Evolutionary conservation across 192 early-diverging fungal genomes (phyloP).

Genomic region (Podila verticillata): DNA sequence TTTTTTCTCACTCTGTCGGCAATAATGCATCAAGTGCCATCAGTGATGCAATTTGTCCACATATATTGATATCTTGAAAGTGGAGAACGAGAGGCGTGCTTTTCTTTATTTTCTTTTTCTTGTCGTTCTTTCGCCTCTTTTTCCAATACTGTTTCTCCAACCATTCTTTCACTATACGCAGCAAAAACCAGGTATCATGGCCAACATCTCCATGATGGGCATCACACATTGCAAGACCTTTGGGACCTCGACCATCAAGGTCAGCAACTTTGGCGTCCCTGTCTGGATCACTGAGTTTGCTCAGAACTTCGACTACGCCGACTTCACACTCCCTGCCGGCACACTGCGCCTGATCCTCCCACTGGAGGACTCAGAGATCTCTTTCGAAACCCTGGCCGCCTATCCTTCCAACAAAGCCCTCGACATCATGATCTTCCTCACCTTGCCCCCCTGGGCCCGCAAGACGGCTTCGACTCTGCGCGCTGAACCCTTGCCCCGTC

Average conservation of each 20-base stretch:
- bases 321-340: neutral
- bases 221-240: no score
- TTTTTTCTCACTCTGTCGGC: no score
- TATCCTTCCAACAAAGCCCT: neutral
- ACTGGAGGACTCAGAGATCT: neutral
- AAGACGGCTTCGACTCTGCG: neutral
- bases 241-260: no score
- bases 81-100: neutral
- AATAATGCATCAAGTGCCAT: neutral
- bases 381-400: neutral
- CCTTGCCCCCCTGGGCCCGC: neutral
- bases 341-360: neutral
- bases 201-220: no score
- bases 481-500: neutral
- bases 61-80: no score
- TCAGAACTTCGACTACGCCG: no score
- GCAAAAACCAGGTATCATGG: neutral
- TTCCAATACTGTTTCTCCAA: neutral
- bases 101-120: neutral
- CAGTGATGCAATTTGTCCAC: neutral
- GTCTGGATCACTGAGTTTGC: no score
- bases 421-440: neutral
- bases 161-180: neutral
- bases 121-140: neutral
- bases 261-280: no score